Base-by-base conservation (phyloP, 2,329 filamentous ascomycete species). In the Verticillium longisporum region DNA sequence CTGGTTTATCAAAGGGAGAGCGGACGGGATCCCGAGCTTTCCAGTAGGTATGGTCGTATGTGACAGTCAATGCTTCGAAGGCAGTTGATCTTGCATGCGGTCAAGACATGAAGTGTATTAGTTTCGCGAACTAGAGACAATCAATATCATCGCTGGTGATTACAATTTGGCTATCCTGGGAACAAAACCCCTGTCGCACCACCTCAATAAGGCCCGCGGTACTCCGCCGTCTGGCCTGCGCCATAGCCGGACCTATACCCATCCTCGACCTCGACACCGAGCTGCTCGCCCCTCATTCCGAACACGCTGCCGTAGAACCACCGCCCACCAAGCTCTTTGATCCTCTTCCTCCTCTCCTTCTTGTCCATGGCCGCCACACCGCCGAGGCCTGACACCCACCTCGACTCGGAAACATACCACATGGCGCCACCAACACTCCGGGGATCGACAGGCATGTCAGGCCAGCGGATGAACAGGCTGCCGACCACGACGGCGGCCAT, bases 381-480 rank as follows among this genome's bases (percentile, higher is more conserved):
- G 34, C 66, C 64, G 21, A 66, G 58, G 11, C 63, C 61, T 4
- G 64, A 61, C 1, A 64, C 13, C 64, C 63, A 60, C 33, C 58
- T 34, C 41, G 61, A 62, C 26, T 66, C 63, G 2, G 56, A 68
- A 0, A 78, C 72, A 50, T 80, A 79, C 65, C 76, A 78, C 74
- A 81, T 71, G 3, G 75, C 70, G 4, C 79, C 79, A 0, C 75
- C 77, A 9, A 83, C 71, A 1, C 72, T 79, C 26, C 77, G 77
- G 21, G 79, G 80, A 18, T 81, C 78, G 1, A 80, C 73, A 0
- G 78, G 76, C 72, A 82, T 75, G 31, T 73, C 69, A 3, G 77
- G 79, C 75, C 75, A 80, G 18, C 68, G 65, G 11, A 78, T 67
- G 37, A 78, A 72, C 56, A 82, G 75, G 5, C 77, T 77, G 11